Base-by-base conservation (phyloP, 2,329 filamentous ascomycete species). In the Botrytis deweyae region DNA sequence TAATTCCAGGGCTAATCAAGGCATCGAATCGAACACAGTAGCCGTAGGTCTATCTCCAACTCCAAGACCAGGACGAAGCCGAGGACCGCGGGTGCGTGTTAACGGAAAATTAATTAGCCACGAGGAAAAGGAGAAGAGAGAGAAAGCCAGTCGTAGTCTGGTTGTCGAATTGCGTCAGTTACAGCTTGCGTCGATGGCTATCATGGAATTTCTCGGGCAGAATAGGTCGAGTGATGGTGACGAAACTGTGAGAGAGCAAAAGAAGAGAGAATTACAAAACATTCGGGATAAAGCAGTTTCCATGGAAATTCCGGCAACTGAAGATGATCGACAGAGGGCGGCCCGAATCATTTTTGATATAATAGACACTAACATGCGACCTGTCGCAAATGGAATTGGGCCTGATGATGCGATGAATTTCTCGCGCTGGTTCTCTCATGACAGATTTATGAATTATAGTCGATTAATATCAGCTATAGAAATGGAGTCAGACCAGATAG, bases 81-180 rank as follows among this genome's bases (percentile, higher is more conserved):
- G 10, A 44, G 36, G 38, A 29, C 5, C 29, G n/a, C 52, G 52
- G n/a, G n/a, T 58, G n/a, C 52, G 52, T 29, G 7, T 58, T 1
- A 58, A 58, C 6, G n/a, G 52, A 58, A 58, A 18, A 18, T 16
- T 29, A 29, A n/a, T 58, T 29, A 9, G n/a, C 7, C 7, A 33
- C 12, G 6, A 25, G 6, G 1, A 33, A 12, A 18, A 25, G 12
- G 1, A 1, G 0, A 14, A 18, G 7, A 58, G 16, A 33, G n/a
- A 29, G n/a, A 0, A 18, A 4, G 16, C 14, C 3, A 29, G 52
- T 18, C n/a, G 1, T 29, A 18, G 3, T 1, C 14, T 58, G 7
- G n/a, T 58, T n/a, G 7, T 29, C 6, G n/a, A 58, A 29, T 33
- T 58, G 52, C 52, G 52, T 18, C n/a, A 18, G 18, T 42, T 68